phyloP scores from a whole-genome alignment of 495 filamentous ascomycete genomes.

The Talaromyces proteolyticus region DNA sequence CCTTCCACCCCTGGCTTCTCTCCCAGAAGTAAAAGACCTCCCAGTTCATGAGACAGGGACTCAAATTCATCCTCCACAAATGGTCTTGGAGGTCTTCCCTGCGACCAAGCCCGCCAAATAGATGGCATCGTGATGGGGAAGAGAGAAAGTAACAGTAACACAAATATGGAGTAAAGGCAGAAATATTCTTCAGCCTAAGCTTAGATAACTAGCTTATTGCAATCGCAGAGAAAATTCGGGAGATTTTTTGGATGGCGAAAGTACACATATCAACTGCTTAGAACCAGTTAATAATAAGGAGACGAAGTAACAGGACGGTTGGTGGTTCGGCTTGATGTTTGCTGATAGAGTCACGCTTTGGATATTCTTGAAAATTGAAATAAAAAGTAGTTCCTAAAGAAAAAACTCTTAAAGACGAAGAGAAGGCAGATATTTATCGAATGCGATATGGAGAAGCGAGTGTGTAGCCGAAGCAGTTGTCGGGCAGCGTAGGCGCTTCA shows the following conservation, averaged over 20 bases:
- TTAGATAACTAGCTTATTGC: neutral
- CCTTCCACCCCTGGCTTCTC: constrained; percentile 33
- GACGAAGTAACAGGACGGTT: neutral
- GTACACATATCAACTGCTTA: neutral
- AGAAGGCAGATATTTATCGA: no score
- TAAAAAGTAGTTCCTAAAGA: no score
- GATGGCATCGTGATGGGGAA: constrained; percentile 19
- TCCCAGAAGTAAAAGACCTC: constrained; percentile 24
- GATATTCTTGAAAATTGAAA: no score
- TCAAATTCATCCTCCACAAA: constrained; percentile 38
- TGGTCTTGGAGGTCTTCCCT: constrained; percentile 36
- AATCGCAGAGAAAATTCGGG: neutral
- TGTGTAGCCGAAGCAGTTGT: neutral
- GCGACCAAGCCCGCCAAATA: constrained; percentile 18
- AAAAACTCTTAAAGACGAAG: no score
- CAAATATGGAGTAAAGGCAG: neutral
- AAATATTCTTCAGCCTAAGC: neutral
- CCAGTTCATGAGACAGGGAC: constrained; percentile 35
- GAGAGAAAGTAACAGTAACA: neutral
- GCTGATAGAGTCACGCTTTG: neutral
- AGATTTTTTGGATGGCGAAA: neutral
- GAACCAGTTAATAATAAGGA: neutral
- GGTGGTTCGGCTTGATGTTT: neutral
- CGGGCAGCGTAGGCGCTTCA: no score
- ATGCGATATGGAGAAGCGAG: neutral